Conservation (phyloP, 129 eudicot species). For the Tagetes erecta region DNA sequence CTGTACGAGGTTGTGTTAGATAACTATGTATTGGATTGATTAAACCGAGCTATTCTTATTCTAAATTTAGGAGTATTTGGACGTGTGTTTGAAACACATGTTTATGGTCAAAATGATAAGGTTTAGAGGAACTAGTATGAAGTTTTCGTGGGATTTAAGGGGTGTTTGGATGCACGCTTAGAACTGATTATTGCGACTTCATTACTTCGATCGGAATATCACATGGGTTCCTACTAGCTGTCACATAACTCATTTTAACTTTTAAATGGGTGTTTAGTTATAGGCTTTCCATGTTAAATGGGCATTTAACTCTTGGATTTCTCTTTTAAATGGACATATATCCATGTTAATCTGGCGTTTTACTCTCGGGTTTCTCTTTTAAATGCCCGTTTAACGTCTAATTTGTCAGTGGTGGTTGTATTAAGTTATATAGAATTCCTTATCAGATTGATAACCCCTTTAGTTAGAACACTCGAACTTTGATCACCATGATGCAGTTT, state of each 20-base stretch:
- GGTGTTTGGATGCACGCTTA: not conserved
- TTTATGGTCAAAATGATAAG: conserved; percentile 2
- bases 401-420: too few species aligned
- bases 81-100: not conserved
- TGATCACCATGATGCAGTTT: not conserved
- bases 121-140: not conserved
- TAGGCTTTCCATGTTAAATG: too few species aligned
- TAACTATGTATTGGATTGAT: not conserved
- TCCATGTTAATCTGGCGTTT: not conserved
- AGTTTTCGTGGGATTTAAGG: not conserved
- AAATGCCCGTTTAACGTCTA: too few species aligned
- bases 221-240: too few species aligned
- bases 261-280: too few species aligned
- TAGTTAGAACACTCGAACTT: not conserved
- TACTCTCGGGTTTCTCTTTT: too few species aligned
- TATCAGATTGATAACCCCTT: not conserved
- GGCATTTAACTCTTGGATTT: not conserved
- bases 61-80: not conserved
- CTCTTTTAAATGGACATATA: too few species aligned
- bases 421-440: not conserved
- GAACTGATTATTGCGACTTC: not conserved
- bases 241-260: too few species aligned
- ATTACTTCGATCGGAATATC: not conserved
- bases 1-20: not conserved
- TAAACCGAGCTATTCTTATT: not conserved